phyloP scores from a whole-genome alignment of 805 yeast species.

The Candida maris region DNA sequence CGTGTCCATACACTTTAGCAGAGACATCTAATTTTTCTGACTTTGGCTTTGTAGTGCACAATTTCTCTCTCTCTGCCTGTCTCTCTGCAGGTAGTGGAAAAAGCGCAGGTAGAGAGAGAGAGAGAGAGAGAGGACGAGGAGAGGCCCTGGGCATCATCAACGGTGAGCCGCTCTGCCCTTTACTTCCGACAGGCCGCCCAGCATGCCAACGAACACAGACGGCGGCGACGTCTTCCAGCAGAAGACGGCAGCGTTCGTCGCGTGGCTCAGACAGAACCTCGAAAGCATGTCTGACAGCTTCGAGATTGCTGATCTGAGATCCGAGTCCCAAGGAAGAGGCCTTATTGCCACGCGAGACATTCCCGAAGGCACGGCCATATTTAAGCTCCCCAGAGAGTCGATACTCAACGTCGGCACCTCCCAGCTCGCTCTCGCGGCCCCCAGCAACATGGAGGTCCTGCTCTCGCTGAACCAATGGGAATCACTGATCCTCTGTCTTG shows the following conservation, averaged over 20 bases:
- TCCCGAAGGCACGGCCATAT: constrained; percentile 56
- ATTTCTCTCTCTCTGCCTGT: too few species aligned
- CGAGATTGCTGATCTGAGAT: constrained; percentile 56
- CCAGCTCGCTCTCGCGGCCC: constrained; percentile 35
- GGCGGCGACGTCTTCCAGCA: constrained; percentile 10
- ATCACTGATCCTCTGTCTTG: constrained; percentile 61
- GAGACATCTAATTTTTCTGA: too few species aligned
- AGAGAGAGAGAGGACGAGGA: too few species aligned
- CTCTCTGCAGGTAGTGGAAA: too few species aligned
- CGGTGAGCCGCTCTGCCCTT: too few species aligned
- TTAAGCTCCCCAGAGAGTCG: constrained; percentile 60
- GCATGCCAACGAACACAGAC: too few species aligned
- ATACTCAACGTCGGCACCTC: constrained; percentile 61
- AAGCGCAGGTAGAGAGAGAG: too few species aligned
- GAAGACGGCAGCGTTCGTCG: constrained; percentile 38
- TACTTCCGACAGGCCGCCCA: too few species aligned
- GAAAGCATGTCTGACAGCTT: constrained; percentile 54
- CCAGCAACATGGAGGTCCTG: constrained; percentile 35
- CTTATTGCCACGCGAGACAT: constrained; percentile 64
- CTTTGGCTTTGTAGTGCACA: too few species aligned
- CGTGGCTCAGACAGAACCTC: constrained; percentile 44
- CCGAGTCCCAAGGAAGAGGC: constrained; percentile 70
- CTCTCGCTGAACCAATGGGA: constrained; percentile 67
- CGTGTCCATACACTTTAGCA: too few species aligned
- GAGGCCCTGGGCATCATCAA: too few species aligned